Evolutionary conservation across 129 eudicot species (phyloP).

Genomic region (Centrapalus pauciflorus): DNA sequence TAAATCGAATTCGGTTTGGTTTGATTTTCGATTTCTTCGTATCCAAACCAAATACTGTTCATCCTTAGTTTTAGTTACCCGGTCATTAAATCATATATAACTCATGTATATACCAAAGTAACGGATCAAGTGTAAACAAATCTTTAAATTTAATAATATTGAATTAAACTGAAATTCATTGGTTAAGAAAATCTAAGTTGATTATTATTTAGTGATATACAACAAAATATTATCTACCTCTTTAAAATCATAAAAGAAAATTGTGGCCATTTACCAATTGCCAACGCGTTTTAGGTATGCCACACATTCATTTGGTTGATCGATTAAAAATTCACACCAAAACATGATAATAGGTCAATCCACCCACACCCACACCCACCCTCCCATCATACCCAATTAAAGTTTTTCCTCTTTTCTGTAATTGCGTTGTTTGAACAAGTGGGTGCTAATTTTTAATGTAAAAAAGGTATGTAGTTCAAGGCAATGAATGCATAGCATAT

Average conservation of each 20-base stretch:
- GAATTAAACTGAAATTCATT: too few relatives aligned
- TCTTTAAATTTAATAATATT: too few relatives aligned
- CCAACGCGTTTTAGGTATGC: slow-evolving; percentile 30
- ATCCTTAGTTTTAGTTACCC: too few relatives aligned
- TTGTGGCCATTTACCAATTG: too few relatives aligned
- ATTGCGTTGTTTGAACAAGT: slow-evolving; percentile 7
- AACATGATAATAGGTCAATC: slow-evolving; percentile 1
- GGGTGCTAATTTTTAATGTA: slow-evolving; percentile 9
- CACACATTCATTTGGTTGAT: background rate
- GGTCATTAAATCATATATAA: too few relatives aligned
- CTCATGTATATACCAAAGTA: too few relatives aligned
- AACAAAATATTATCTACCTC: background rate
- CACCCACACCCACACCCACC: background rate
- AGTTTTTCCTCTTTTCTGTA: background rate
- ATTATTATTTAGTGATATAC: too few relatives aligned
- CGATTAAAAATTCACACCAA: slow-evolving; percentile 16
- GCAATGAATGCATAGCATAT: slow-evolving; percentile 22
- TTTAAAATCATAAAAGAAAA: slow-evolving; percentile 4
- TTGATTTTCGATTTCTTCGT: too few relatives aligned
- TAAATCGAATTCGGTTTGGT: too few relatives aligned
- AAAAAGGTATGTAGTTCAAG: slow-evolving; percentile 21
- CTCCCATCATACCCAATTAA: slow-evolving; percentile 5
- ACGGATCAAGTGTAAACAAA: too few relatives aligned
- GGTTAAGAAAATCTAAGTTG: too few relatives aligned
- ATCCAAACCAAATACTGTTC: too few relatives aligned